A percentile compares a stretch with the other conserved stretches of the same genome.
Conservation (phyloP, 1,284 basidiomycete genomes). For the Schizophyllum commune region DNA sequence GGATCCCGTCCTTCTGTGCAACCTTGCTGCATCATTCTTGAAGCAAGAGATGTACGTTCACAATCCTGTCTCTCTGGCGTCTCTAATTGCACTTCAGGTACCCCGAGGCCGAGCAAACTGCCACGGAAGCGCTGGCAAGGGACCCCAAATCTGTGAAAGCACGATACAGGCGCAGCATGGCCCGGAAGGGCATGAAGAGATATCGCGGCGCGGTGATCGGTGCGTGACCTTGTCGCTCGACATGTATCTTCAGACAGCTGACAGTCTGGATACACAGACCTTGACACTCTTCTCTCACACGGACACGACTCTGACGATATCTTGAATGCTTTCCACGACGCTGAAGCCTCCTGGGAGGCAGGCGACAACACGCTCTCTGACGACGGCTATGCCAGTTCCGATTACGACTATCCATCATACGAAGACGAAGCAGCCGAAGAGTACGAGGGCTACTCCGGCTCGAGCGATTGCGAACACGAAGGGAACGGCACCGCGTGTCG, state of each 20-base stretch:
- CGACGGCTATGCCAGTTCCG: constrained; percentile 15
- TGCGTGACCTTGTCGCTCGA: constrained; percentile 7
- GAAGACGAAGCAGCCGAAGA: constrained; percentile 22
- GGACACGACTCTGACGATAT: constrained; percentile 25
- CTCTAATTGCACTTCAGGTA: constrained; percentile 21
- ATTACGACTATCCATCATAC: constrained; percentile 27
- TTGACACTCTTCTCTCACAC: constrained; percentile 27
- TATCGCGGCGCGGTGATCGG: constrained; percentile 30
- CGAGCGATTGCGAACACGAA: constrained; percentile 38
- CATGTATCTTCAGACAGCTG: neutral
- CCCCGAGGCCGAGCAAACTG: constrained; percentile 33
- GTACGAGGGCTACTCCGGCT: constrained; percentile 30
- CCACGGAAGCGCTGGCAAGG: constrained; percentile 30
- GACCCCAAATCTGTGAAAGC: constrained; percentile 35
- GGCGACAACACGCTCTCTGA: constrained; percentile 23
- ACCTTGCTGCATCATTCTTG: constrained; percentile 32
- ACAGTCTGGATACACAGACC: constrained; percentile 22
- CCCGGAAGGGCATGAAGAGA: constrained; percentile 28
- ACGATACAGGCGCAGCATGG: constrained; percentile 34
- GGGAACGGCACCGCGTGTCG: constrained; percentile 44
- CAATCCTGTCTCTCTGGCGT: neutral
- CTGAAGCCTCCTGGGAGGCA: constrained; percentile 12
- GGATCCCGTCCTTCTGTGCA: constrained; percentile 30
- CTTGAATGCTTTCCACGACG: constrained; percentile 20
- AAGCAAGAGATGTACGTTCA: constrained; percentile 30